Conservation (phyloP, 805 yeast genomes). For the Metschnikowia matae region DNA sequence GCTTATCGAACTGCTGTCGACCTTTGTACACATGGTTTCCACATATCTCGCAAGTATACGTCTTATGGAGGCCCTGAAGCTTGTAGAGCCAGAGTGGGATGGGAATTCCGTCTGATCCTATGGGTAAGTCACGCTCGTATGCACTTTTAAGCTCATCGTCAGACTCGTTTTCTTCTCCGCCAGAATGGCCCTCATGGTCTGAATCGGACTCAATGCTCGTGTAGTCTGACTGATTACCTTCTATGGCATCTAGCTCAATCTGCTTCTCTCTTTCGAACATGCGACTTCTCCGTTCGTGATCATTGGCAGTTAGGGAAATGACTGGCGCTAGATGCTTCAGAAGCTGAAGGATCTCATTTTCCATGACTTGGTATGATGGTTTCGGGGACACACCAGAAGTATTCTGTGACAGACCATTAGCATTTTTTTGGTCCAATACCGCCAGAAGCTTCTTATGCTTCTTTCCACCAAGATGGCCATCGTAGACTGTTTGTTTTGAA, state of each 20-base stretch:
- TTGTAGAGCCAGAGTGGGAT: slow-evolving; percentile 93
- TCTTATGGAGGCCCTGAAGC: slow-evolving; percentile 75
- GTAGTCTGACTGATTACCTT: slow-evolving; percentile 37
- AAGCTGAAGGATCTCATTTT: background rate
- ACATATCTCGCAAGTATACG: slow-evolving; percentile 80
- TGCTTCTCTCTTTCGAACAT: slow-evolving; percentile 67
- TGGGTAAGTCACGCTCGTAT: slow-evolving; percentile 59
- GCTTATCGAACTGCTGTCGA: slow-evolving; percentile 63
- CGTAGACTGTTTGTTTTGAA: slow-evolving; percentile 59
- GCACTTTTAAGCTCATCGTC: slow-evolving; percentile 26
- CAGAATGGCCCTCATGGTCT: slow-evolving; percentile 16
- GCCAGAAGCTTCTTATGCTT: slow-evolving; percentile 56
- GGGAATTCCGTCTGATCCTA: slow-evolving; percentile 87
- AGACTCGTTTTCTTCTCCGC: slow-evolving; percentile 13
- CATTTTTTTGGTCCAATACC: background rate
- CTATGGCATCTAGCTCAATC: slow-evolving; percentile 44
- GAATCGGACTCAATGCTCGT: slow-evolving; percentile 29
- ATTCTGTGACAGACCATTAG: background rate
- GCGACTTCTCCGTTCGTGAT: slow-evolving; percentile 61
- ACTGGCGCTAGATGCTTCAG: slow-evolving; percentile 28
- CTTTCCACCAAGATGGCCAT: slow-evolving; percentile 69
- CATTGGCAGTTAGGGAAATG: slow-evolving; percentile 49
- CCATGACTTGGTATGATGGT: background rate
- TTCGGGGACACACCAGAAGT: background rate
- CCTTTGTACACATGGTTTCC: slow-evolving; percentile 74